phyloP scores from a whole-genome alignment of 768 basidiomycete species.

The Rubroboletus satanas region DNA sequence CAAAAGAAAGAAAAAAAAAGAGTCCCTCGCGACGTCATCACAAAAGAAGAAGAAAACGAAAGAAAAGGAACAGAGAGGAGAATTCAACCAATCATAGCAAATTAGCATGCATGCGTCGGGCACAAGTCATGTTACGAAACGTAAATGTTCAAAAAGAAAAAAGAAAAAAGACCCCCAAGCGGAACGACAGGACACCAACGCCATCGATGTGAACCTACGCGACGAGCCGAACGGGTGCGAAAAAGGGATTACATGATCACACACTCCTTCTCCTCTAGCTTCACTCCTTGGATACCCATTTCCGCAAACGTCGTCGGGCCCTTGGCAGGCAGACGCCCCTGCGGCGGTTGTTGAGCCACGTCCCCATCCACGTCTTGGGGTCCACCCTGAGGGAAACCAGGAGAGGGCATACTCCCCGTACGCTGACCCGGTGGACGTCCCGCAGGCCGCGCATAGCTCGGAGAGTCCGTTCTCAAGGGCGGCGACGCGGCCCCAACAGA shows the following conservation, averaged over 20 bases:
- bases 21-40: too few relatives aligned
- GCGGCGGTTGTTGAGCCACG: slow-evolving; percentile 6
- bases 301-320: slow-evolving; percentile 84
- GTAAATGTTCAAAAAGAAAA: not conserved
- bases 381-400: slow-evolving; percentile 5
- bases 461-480: slow-evolving; percentile 18
- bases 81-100: too few relatives aligned
- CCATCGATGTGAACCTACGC: not conserved
- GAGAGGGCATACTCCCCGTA: slow-evolving; percentile 17
- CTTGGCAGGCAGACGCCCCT: slow-evolving; percentile 14
- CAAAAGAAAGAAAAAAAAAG: too few relatives aligned
- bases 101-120: too few relatives aligned
- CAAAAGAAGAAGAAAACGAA: too few relatives aligned
- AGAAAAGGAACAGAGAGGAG: too few relatives aligned
- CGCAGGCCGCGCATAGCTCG: slow-evolving; percentile 26
- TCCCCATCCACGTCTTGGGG: not conserved
- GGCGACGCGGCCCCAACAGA: slow-evolving; percentile 9
- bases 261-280: slow-evolving; percentile 80
- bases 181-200: not conserved
- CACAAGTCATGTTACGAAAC: too few relatives aligned
- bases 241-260: slow-evolving; percentile 67
- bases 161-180: not conserved
- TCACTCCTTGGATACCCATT: slow-evolving; percentile 84
- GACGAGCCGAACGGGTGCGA: not conserved
- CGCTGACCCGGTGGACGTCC: slow-evolving; percentile 34